These are phyloP conservation scores for Tetradesmus lagerheimii DNA, from an alignment of 139 green algal genomes.

Conservation along the genomic window DNA sequence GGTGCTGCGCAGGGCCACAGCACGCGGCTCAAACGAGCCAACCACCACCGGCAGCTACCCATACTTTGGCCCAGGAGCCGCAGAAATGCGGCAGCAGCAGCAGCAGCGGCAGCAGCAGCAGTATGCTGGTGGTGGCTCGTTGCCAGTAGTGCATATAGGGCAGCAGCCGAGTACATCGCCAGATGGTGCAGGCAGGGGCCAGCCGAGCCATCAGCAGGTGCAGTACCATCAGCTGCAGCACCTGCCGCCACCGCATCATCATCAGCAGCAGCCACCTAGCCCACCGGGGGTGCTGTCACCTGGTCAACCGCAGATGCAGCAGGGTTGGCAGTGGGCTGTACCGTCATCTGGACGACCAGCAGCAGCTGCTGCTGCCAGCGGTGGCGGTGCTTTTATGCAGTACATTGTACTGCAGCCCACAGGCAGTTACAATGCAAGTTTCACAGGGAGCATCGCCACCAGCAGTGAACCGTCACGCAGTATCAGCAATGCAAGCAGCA, in stretches of 20 bases:
- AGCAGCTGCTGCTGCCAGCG: not conserved
- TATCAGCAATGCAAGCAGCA: slow-evolving; percentile 10
- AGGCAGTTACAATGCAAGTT: not conserved
- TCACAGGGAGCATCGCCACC: not conserved
- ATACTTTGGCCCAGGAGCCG: not conserved
- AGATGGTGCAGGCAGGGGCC: too few relatives aligned
- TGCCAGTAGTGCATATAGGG: not conserved
- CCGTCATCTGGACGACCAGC: not conserved
- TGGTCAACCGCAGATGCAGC: not conserved
- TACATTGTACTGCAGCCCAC: not conserved
- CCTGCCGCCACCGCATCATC: not conserved
- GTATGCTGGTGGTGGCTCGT: not conserved
- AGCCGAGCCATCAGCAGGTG: not conserved
- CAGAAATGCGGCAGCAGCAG: not conserved
- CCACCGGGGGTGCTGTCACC: not conserved
- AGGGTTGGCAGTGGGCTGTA: not conserved
- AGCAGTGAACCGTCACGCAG: not conserved
- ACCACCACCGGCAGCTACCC: not conserved
- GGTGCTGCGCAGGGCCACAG: not conserved
- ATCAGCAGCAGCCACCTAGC: not conserved
- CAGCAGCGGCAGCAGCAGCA: not conserved
- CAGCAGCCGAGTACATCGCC: not conserved
- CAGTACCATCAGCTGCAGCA: not conserved
- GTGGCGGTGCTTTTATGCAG: not conserved
- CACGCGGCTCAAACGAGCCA: not conserved